A percentile compares a stretch with the other conserved stretches of the same genome.
Evolutionary conservation across 805 yeast species (phyloP).

Genomic region (Candida palmyrensis): DNA sequence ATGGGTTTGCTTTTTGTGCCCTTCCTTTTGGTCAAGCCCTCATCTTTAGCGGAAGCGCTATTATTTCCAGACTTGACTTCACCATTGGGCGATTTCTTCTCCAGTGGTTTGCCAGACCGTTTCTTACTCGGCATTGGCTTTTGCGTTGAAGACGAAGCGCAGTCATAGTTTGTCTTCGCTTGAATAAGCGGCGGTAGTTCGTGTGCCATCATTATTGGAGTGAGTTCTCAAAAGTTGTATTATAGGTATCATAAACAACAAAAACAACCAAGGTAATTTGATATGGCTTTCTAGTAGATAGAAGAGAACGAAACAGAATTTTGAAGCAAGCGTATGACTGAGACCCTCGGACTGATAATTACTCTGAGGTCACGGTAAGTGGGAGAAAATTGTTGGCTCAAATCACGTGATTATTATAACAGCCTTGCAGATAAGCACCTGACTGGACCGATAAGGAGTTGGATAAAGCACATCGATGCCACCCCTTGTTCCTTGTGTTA

Average conservation of each 20-base stretch:
- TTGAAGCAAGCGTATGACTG: no score
- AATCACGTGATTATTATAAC: no score
- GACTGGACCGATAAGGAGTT: no score
- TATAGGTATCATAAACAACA: conserved; percentile 1
- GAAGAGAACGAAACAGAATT: no score
- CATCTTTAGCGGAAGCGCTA: conserved; percentile 25
- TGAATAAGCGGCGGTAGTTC: conserved; percentile 26
- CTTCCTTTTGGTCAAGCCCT: conserved; percentile 25
- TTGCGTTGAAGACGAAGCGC: not conserved
- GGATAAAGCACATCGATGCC: no score
- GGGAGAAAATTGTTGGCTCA: no score
- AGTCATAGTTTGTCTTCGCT: conserved; percentile 1
- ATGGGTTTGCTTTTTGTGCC: conserved; percentile 11
- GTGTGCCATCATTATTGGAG: conserved; percentile 26
- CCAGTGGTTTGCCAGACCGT: conserved; percentile 4
- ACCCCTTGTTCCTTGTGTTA: no score
- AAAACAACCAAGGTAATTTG: not conserved
- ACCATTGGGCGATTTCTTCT: not conserved
- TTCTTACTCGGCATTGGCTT: not conserved
- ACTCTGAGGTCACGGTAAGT: no score
- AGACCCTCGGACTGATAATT: no score
- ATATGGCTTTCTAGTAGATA: no score
- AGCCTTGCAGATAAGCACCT: no score
- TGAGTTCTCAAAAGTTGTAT: conserved; percentile 5
- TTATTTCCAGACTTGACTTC: conserved; percentile 3